Evolutionary conservation across 768 basidiomycete species (phyloP).

Genomic region (Vishniacozyma victoriae): DNA sequence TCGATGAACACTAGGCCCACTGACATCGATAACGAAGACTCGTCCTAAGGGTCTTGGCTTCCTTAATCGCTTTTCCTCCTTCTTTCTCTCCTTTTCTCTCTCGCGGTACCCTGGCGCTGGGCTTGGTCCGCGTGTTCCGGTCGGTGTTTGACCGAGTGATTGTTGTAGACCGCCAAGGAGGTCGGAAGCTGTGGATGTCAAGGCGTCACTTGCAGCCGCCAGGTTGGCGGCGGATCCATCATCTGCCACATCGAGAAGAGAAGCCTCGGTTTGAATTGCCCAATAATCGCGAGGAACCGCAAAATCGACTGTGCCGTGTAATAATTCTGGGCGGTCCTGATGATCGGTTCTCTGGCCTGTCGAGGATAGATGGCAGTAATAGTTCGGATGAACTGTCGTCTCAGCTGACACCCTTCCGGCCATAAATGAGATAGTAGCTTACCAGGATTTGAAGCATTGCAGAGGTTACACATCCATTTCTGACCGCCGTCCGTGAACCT

Average conservation of each 20-base stretch:
- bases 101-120: slow-evolving; percentile 27
- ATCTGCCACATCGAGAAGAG: slow-evolving; percentile 47
- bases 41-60: slow-evolving; percentile 57
- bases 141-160: slow-evolving; percentile 23
- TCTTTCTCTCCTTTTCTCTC: slow-evolving; percentile 18
- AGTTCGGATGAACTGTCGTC: slow-evolving; percentile 63
- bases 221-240: slow-evolving; percentile 47
- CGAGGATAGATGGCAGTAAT: slow-evolving; percentile 76
- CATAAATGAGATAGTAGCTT: slow-evolving; percentile 32
- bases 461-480: slow-evolving; percentile 89
- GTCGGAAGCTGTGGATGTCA: slow-evolving; percentile 38
- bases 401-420: slow-evolving; percentile 1
- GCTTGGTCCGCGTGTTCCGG: slow-evolving; percentile 16
- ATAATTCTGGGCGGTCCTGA: slow-evolving; percentile 73
- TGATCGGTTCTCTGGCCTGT: slow-evolving; percentile 75
- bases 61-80: slow-evolving; percentile 27
- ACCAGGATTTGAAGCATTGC: slow-evolving; percentile 79
- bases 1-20: slow-evolving; percentile 59
- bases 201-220: slow-evolving; percentile 21
- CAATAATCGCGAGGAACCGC: slow-evolving; percentile 76
- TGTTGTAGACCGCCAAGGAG: slow-evolving; percentile 35
- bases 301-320: slow-evolving; percentile 87
- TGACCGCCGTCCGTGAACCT: slow-evolving; percentile 73
- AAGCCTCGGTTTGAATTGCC: slow-evolving; percentile 53
- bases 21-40: slow-evolving; percentile 85